Evolutionary conservation across 495 filamentous ascomycete species (phyloP).

Genomic region (Viridothelium virens): DNA sequence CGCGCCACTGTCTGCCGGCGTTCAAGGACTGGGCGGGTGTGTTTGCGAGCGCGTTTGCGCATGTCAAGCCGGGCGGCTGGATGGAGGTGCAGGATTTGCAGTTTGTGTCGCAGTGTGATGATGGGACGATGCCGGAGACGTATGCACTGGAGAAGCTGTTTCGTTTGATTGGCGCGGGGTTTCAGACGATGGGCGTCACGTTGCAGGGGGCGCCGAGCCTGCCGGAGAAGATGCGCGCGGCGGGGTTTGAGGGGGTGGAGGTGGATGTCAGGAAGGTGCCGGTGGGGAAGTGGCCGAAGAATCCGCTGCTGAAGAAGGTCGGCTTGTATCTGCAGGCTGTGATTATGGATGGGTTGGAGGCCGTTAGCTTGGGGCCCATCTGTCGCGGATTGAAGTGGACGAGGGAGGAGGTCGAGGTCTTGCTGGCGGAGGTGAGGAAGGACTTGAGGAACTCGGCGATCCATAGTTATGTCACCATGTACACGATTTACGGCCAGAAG

Average conservation of each 20-base stretch:
- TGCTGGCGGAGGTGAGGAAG: conserved; percentile 17
- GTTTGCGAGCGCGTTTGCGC: conserved; percentile 18
- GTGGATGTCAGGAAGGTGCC: conserved; percentile 26
- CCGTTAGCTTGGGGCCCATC: conserved; percentile 19
- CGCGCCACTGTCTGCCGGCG: conserved; percentile 19
- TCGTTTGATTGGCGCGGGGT: conserved; percentile 12
- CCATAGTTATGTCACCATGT: conserved; percentile 19
- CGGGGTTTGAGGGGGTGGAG: conserved; percentile 27
- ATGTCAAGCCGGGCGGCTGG: conserved; percentile 28
- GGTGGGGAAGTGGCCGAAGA: conserved; percentile 29
- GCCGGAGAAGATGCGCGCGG: conserved; percentile 19
- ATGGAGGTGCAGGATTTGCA: conserved; percentile 30
- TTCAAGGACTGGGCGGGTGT: conserved; percentile 27
- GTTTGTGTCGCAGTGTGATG: conserved; percentile 22
- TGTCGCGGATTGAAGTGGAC: conserved; percentile 17
- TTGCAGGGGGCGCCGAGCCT: conserved; percentile 16
- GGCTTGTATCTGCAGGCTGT: conserved; percentile 17
- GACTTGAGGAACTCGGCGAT: conserved; percentile 12
- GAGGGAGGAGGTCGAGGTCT: conserved; percentile 20
- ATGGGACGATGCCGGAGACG: conserved; percentile 21
- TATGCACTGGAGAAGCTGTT: conserved; percentile 17
- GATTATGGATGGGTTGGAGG: conserved; percentile 22
- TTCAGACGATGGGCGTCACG: conserved; percentile 20
- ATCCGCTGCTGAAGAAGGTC: conserved; percentile 28
- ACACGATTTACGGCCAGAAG: conserved; percentile 4